Evolutionary conservation across 129 eudicot genomes (phyloP).

Genomic region (Flaveria trinervia): DNA sequence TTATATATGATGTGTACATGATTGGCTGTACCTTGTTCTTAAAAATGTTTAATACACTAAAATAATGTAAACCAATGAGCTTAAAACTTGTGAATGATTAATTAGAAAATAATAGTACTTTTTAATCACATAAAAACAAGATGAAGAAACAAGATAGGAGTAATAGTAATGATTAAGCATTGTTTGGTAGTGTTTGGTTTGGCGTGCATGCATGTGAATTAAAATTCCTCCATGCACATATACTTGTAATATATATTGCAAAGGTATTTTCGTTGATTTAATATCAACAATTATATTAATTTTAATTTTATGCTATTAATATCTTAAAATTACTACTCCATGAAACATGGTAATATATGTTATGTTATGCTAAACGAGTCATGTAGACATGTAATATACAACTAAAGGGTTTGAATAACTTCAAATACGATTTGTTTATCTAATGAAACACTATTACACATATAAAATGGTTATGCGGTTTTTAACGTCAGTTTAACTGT

Average conservation of each 20-base stretch:
- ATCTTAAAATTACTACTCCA: background rate
- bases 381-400: background rate
- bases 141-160: conserved; percentile 19
- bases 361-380: background rate
- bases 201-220: conserved; percentile 16
- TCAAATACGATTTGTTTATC: background rate
- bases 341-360: background rate
- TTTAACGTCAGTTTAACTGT: background rate
- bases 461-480: background rate
- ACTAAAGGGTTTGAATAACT: background rate
- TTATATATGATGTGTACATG: background rate
- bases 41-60: background rate
- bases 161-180: conserved; percentile 3
- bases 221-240: background rate
- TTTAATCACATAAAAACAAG: background rate
- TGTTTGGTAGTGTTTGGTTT: conserved; percentile 22
- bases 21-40: background rate
- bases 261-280: background rate
- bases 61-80: background rate
- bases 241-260: background rate
- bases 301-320: background rate
- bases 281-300: background rate
- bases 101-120: conserved; percentile 5
- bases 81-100: background rate
- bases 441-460: background rate